Evolutionary conservation across 208 protist species (phyloP).

Genomic region (Blastocrithidia nonstop): DNA sequence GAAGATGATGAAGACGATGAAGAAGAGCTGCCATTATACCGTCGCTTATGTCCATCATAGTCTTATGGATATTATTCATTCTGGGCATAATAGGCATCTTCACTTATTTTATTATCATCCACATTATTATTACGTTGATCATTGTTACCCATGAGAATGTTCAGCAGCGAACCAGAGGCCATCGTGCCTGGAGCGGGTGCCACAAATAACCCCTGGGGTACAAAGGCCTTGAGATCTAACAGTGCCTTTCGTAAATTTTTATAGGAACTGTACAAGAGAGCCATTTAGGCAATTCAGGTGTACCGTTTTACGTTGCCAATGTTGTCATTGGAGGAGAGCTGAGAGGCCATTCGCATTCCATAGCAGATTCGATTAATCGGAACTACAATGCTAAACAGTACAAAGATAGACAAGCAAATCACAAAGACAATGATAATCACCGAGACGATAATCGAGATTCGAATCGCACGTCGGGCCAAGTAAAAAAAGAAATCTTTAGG

Average conservation of each 20-base stretch:
- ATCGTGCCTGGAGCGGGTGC: neutral
- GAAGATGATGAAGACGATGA: neutral
- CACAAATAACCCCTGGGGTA: conserved; percentile 25
- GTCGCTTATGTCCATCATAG: neutral
- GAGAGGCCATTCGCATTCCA: conserved; percentile 10
- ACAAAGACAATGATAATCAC: conserved; percentile 6
- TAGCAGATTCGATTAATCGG: conserved; percentile 16
- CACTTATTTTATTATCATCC: neutral
- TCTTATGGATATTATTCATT: neutral
- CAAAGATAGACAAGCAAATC: conserved; percentile 5
- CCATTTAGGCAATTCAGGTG: conserved; percentile 7
- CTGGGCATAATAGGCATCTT: neutral
- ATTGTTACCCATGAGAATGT: conserved; percentile 3
- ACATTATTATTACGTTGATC: neutral
- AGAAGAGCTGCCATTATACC: neutral
- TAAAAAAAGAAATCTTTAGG: conserved; percentile 8
- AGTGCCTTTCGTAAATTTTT: conserved; percentile 19
- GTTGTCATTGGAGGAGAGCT: conserved; percentile 6
- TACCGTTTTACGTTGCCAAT: conserved; percentile 1
- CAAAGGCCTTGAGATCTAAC: conserved; percentile 24
- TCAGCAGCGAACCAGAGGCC: neutral
- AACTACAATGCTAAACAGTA: conserved; percentile 9
- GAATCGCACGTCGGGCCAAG: conserved; percentile 1
- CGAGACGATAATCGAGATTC: conserved; percentile 8
- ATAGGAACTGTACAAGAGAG: conserved; percentile 18